Evolutionary conservation across 768 basidiomycete species (phyloP).

Genomic region (Sarcodon sp.): DNA sequence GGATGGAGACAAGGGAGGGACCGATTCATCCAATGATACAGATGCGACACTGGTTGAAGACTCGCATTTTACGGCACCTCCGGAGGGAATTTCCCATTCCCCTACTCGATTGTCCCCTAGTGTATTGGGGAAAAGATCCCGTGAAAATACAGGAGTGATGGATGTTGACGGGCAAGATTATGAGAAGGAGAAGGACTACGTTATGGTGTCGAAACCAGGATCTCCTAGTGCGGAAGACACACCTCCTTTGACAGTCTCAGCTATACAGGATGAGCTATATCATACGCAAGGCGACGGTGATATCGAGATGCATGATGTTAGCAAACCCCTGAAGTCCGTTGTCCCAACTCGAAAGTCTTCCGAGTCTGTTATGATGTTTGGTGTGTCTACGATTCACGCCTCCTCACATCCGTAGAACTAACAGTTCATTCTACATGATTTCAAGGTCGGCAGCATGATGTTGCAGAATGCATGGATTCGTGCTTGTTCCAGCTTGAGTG

Average conservation of each 20-base stretch:
- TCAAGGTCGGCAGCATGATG: slow-evolving; percentile 90
- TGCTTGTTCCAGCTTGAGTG: slow-evolving; percentile 98
- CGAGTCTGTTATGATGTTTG: slow-evolving; percentile 86
- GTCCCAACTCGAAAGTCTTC: slow-evolving; percentile 38
- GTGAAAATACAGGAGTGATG: slow-evolving; percentile 21
- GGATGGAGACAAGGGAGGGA: slow-evolving; percentile 54
- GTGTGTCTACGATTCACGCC: slow-evolving; percentile 23
- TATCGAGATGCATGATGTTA: slow-evolving; percentile 14
- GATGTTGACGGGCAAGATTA: slow-evolving; percentile 34
- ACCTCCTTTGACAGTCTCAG: slow-evolving; percentile 4
- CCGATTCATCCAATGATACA: slow-evolving; percentile 76
- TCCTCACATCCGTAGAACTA: slow-evolving; percentile 5
- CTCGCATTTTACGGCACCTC: slow-evolving; percentile 16
- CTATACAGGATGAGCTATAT: slow-evolving; percentile 4
- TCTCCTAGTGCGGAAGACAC: slow-evolving; percentile 14
- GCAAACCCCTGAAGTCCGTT: slow-evolving; percentile 31
- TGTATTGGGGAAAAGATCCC: slow-evolving; percentile 58
- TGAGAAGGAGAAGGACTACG: slow-evolving; percentile 29
- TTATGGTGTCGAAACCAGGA: slow-evolving; percentile 23
- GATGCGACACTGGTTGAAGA: slow-evolving; percentile 86
- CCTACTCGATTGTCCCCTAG: slow-evolving; percentile 24
- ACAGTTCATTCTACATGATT: slow-evolving; percentile 1
- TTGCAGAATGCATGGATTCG: slow-evolving; percentile 98
- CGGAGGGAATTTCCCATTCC: slow-evolving; percentile 18
- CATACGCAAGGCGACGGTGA: slow-evolving; percentile 14